Base-by-base conservation (phyloP, 371 early-diverging fungal species). In the Mucor racemosus region DNA sequence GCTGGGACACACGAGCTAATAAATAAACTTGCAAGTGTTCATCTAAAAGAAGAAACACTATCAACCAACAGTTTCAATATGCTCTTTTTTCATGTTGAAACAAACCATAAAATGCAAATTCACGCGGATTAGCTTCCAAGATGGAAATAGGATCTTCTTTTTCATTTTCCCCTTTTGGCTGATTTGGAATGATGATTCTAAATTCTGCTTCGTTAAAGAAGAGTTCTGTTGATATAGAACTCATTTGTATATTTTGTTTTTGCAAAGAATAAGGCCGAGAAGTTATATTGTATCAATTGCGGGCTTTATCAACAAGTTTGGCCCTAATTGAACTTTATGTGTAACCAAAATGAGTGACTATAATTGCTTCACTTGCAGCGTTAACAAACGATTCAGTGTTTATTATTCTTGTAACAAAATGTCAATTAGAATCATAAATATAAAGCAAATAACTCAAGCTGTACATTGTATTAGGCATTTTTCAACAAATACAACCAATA, bases 151-250 rank as follows among this genome's bases (percentile, higher is more conserved):
- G 68, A 35, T 72, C 68, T 10, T 39, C 40, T 34, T 54, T 34
- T n/a, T 71, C 63, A 13, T 50, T 46, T 6, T 62, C 62, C 9
- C 54, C 54, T 62, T 57, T 65, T 11, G 84, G 73, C 34, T 84
- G 56, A 58, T 81, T 85, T 19, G 94, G 94, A 58, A 92, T 87
- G 65, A 91, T 68, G 60, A 93, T 84, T 58, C 86, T 84, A 66
- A 88, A 81, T 58, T 92, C 79, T 4, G 91, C 82, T 41, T 84
- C 82, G 66, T 81, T 81, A 46, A 81, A 81, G 48, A 81, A 76
- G 5, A 77, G 64, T 55, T 81, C 81, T 15, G 76, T 70, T 11
- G 69, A 69, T 60, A 69, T 65, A 7, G 69, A 69, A 17, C 44
- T 44, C 69, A 69, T 69, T 55, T 8, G 3, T 11, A 11, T 26